Conservation (phyloP, 2,329 filamentous ascomycete species). For the Aspergillus ruber region DNA sequence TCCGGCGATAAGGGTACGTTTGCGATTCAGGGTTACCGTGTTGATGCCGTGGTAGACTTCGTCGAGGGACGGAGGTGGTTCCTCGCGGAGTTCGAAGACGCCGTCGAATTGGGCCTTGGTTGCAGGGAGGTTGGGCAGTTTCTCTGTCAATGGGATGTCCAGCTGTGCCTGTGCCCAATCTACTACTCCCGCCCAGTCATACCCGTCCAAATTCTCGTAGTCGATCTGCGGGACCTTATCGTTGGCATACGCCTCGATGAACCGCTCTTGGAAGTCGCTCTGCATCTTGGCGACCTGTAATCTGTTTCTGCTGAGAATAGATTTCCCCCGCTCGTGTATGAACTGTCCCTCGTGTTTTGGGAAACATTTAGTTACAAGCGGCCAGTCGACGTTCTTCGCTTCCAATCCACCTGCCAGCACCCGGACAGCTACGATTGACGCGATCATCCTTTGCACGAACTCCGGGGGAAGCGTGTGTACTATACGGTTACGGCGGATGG, state of each 20-base stretch:
- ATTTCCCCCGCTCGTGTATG: constrained; percentile 33
- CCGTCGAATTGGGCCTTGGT: constrained; percentile 36
- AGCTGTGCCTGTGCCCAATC: constrained; percentile 41
- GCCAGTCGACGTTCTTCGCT: constrained; percentile 39
- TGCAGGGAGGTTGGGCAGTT: constrained; percentile 38
- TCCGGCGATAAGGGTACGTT: constrained; percentile 27
- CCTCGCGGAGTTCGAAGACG: constrained; percentile 36
- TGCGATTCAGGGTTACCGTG: constrained; percentile 26
- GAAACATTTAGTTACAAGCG: constrained; percentile 37
- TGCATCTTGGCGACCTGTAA: constrained; percentile 40
- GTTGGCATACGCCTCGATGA: constrained; percentile 40
- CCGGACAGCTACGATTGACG: constrained; percentile 40
- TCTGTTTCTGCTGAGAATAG: constrained; percentile 30
- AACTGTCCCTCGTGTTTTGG: constrained; percentile 33
- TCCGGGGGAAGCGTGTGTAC: constrained; percentile 18
- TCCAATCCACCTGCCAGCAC: constrained; percentile 41
- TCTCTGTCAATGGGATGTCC: constrained; percentile 31
- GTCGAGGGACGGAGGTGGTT: constrained; percentile 24
- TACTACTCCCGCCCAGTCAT: constrained; percentile 43
- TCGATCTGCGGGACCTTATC: constrained; percentile 39
- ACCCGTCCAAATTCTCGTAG: constrained; percentile 36
- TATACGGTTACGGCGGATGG: constrained; percentile 18
- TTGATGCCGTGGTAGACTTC: constrained; percentile 30
- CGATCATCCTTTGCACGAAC: constrained; percentile 30
- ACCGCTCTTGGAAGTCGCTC: constrained; percentile 41